A percentile compares a stretch with the other conserved stretches of the same genome.
These are phyloP conservation scores for Ogataea populi-albae DNA, from an alignment of 805 yeast genomes.

Conservation along the genomic window DNA sequence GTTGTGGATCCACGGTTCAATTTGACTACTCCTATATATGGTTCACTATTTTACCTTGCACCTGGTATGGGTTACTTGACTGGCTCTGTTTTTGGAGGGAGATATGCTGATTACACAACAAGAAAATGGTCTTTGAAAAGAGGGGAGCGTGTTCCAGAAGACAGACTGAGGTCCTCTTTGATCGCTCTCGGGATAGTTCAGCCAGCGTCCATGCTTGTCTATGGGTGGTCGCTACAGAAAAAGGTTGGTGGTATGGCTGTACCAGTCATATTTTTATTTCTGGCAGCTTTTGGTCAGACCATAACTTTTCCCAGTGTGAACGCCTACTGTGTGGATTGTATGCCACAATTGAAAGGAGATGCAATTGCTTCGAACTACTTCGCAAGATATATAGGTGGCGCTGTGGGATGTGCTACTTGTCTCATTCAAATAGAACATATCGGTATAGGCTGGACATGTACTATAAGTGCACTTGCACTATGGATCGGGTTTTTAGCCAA, in stretches of 20 bases:
- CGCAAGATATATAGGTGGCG: conserved; percentile 47
- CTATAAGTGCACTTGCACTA: conserved; percentile 44
- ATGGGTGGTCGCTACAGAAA: conserved; percentile 52
- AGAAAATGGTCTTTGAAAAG: conserved; percentile 40
- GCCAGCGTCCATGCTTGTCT: conserved; percentile 45
- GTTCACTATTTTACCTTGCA: conserved; percentile 53
- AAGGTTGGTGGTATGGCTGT: conserved; percentile 54
- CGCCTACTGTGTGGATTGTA: conserved; percentile 56
- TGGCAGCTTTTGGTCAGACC: conserved; percentile 50
- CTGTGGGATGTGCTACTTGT: conserved; percentile 49
- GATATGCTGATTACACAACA: conserved; percentile 48
- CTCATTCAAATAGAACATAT: conserved; percentile 43
- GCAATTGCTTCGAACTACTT: conserved; percentile 56
- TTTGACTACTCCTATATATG: conserved; percentile 44
- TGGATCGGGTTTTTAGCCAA: conserved; percentile 37
- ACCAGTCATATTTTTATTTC: conserved; percentile 48
- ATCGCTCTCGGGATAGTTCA: conserved; percentile 41
- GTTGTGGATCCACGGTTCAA: conserved; percentile 56
- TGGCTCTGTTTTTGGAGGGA: conserved; percentile 53
- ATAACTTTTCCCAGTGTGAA: conserved; percentile 50
- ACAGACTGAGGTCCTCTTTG: conserved; percentile 42
- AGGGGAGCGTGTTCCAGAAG: conserved; percentile 49
- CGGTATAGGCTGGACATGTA: conserved; percentile 57
- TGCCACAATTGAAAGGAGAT: conserved; percentile 53
- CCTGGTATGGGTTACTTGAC: conserved; percentile 54